phyloP scores from a whole-genome alignment of 257 asterid species.

The Solanum neorickii region DNA sequence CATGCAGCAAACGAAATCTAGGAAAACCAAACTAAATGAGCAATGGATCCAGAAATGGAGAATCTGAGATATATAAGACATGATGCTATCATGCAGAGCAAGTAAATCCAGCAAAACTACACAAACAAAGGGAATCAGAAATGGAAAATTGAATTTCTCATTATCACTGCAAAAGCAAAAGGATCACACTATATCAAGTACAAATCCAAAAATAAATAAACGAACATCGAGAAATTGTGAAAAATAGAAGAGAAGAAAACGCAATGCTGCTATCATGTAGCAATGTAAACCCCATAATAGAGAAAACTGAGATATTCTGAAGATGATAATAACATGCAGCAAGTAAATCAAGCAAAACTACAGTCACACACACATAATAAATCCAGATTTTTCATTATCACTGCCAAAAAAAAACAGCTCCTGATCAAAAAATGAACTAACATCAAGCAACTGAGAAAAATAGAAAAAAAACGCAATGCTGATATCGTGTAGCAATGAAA shows the following conservation, averaged over 20 bases:
- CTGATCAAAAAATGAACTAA: background rate
- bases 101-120: background rate
- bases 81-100: constrained; percentile 10
- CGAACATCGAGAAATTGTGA: background rate
- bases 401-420: constrained; percentile 16
- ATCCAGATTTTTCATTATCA: constrained; percentile 80
- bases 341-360: background rate
- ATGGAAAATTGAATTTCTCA: constrained; percentile 33
- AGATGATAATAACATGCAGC: background rate
- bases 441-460: background rate
- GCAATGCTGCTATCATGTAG: background rate
- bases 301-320: background rate
- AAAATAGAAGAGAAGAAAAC: background rate
- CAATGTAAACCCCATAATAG: background rate
- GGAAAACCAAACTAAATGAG: background rate
- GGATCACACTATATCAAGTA: background rate
- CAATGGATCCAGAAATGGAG: background rate
- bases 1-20: background rate
- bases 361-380: constrained; percentile 8
- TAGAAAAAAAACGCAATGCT: background rate
- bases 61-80: background rate
- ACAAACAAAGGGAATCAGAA: background rate
- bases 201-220: background rate
- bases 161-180: constrained; percentile 42
- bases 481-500: background rate